Conservation (phyloP, 495 filamentous ascomycete genomes). For the Staphylotrichum longicolle region DNA sequence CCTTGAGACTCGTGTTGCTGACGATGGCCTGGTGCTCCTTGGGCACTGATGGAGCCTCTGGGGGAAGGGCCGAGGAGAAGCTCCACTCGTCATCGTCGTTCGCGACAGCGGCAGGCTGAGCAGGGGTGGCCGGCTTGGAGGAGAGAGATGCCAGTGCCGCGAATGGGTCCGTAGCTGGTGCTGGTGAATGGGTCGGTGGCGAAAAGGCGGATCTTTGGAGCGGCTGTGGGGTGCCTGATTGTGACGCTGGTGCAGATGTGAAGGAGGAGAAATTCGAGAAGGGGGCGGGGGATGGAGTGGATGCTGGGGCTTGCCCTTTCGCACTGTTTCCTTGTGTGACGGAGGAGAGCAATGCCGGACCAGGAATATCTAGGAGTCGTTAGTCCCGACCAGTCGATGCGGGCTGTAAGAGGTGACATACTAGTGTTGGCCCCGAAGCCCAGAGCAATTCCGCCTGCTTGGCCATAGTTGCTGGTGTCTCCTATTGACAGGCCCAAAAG, state of each 20-base stretch:
- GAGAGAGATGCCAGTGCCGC: slow-evolving; percentile 62
- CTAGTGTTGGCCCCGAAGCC: slow-evolving; percentile 71
- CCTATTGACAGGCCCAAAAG: slow-evolving; percentile 53
- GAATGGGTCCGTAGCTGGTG: slow-evolving; percentile 59
- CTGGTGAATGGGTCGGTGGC: slow-evolving; percentile 40
- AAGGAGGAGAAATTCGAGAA: slow-evolving; percentile 64
- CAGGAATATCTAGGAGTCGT: slow-evolving; percentile 51
- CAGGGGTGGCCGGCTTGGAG: slow-evolving; percentile 37
- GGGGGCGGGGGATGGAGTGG: slow-evolving; percentile 40
- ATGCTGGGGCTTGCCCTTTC: slow-evolving; percentile 40
- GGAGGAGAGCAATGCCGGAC: slow-evolving; percentile 63
- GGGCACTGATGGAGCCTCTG: slow-evolving; percentile 45
- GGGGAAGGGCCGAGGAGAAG: slow-evolving; percentile 83
- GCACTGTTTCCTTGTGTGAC: slow-evolving; percentile 57
- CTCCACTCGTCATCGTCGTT: slow-evolving; percentile 87
- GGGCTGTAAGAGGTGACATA: slow-evolving; percentile 31
- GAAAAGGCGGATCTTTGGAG: slow-evolving; percentile 39
- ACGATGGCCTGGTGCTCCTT: slow-evolving; percentile 48
- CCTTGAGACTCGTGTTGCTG: slow-evolving; percentile 50
- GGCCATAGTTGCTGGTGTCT: slow-evolving; percentile 54
- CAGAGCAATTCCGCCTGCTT: slow-evolving; percentile 80
- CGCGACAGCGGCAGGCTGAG: slow-evolving; percentile 36
- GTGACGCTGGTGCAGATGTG: slow-evolving; percentile 43
- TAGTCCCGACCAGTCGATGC: neutral
- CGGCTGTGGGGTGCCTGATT: slow-evolving; percentile 51